Evolutionary conservation across 164 flowering plant species (phyloP), one percentile per base, ranked within the genome.

Genomic region (Chloranthus sessilifolius): DNA sequence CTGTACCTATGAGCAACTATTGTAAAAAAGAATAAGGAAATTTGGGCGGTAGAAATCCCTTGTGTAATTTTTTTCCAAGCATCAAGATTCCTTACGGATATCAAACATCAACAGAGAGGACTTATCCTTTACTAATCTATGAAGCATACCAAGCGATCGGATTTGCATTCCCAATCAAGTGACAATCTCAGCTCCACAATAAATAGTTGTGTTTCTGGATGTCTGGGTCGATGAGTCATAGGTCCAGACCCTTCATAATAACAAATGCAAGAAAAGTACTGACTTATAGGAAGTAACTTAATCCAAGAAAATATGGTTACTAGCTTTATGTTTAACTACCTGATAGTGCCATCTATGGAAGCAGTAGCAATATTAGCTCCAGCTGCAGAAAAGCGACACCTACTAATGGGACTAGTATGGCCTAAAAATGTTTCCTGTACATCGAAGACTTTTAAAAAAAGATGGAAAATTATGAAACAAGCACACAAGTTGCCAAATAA

Each of bases 291-390:
- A n/a, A n/a, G n/a, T n/a, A n/a, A n/a, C n/a, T n/a, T n/a, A n/a
- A n/a, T n/a, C n/a, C n/a, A n/a, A n/a, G n/a, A n/a, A n/a, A n/a
- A n/a, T n/a, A n/a, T n/a, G n/a, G n/a, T n/a, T n/a, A n/a, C n/a
- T n/a, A n/a, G n/a, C n/a, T n/a, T n/a, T n/a, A n/a, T n/a, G n/a
- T n/a, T n/a, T n/a, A n/a, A 24, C 16, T 74, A 87, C 98, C 95
- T 90, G 68, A 90, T 95, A 33, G 95, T 90, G 42, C 95, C 95
- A 81, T 90, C 98, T 39, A 66, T 44, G 53, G 98, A 90, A 62
- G 98, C 95, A 73, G 95, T 90, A 27, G 98, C 98, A 68, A 90
- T 85, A 68, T 87, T 90, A 71, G 78, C 64, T 21, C 98, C 98
- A 58, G 92, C 76, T 33, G 87, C 81, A 71, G 98, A 90, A 72